phyloP scores from a whole-genome alignment of 306 rosid genomes.

The Ceratonia siliqua region DNA sequence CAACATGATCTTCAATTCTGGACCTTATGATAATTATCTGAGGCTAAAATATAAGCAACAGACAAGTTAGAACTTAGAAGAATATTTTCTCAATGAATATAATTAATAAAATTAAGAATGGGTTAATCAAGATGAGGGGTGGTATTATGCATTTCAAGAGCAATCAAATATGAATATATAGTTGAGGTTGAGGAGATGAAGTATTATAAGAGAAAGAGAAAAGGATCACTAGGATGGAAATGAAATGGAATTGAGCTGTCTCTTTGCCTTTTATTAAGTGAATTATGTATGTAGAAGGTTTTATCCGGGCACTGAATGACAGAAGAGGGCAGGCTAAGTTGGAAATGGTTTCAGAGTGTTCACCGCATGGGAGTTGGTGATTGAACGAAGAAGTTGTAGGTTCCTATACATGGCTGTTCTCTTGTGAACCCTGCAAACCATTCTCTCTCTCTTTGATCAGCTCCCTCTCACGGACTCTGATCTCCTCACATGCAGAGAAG shows the following conservation, averaged over 20 bases:
- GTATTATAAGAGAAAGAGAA: neutral
- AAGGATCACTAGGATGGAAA: constrained; percentile 7
- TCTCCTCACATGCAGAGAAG: neutral
- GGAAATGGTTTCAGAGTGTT: constrained; percentile 25
- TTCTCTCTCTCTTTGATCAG: constrained; percentile 28
- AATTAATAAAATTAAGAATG: neutral
- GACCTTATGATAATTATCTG: neutral
- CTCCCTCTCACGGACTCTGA: constrained; percentile 6
- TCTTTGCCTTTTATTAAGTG: neutral
- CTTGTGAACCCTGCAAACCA: constrained; percentile 66
- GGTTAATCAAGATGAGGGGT: neutral
- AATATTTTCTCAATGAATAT: neutral
- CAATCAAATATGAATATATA: neutral
- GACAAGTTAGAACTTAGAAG: neutral
- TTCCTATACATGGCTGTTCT: constrained; percentile 46
- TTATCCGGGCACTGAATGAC: neutral
- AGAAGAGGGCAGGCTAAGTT: neutral
- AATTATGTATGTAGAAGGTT: neutral
- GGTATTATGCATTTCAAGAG: neutral
- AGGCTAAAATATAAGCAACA: neutral
- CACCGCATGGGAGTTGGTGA: constrained; percentile 53
- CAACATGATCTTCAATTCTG: neutral
- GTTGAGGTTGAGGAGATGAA: neutral
- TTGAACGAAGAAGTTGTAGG: constrained; percentile 59
- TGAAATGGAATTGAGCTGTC: neutral